Evolutionary conservation across 2,329 filamentous ascomycete species (phyloP), one percentile per base, ranked within the genome.

Genomic region (Phialocephala subalpina): DNA sequence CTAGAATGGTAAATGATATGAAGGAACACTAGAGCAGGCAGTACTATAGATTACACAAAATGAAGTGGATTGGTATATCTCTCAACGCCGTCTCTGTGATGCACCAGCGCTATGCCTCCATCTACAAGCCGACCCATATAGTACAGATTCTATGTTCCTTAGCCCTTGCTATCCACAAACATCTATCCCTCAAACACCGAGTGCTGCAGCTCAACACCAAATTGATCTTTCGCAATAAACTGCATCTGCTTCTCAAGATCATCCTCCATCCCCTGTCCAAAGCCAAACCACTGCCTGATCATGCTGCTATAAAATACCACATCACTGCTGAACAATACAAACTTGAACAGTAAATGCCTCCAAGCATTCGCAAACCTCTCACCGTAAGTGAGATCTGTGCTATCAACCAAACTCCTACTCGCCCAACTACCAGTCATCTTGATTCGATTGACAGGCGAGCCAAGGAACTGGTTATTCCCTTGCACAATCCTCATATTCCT

Each of bases 361-460:
- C 91, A 90, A 69, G 89, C 90, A 75, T 95, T 92, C 62, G 81
- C 80, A 72, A 91, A 82, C 58, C 92, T 83, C 78, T 93, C 86
- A 0, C 80, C 75, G 64, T 86, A 82, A 2, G 86, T 85, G 63
- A 93, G 81, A 75, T 92, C 86, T 18, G 82, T 84, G 69, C 90
- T 89, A 78, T 97, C 90, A 27, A 91, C 90, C n/a, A 98, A 81
- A 61, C 93, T 94, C 25, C 92, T 84, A 66, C 89, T 92, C 0
- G 95, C 95, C 95, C 95, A 98, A 65, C 89, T 84, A 25, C 94
- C 94, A 69, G 96, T 97, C 77, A 97, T 94, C 81, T 97, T 97
- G 78, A 98, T 88, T 1, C 96, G 84, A 78, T 97, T 94, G 12
- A 92, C 90, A 0, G 90, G 90, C 0, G 84, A 87, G n/a, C 90